A percentile compares a stretch with the other conserved stretches of the same genome.
Conservation (phyloP, 1,284 basidiomycete genomes). For the Amylostereum chailletii region DNA sequence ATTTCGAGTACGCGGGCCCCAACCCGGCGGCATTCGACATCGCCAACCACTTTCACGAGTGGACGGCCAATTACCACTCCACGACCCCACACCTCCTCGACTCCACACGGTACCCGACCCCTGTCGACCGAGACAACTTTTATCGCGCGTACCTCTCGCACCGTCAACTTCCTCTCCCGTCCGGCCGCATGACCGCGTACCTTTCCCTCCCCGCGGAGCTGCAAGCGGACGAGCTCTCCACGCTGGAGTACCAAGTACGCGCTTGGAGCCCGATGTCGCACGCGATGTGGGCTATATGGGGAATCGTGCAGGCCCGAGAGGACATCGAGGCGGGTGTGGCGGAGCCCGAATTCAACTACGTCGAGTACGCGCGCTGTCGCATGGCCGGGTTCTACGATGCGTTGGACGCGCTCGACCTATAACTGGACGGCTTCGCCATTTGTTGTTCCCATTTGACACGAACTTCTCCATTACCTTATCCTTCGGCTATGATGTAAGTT, state of each 20-base stretch:
- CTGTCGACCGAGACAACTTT: slow-evolving; percentile 71
- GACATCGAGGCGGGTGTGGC: slow-evolving; percentile 53
- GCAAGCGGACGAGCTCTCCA: slow-evolving; percentile 29
- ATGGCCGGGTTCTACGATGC: slow-evolving; percentile 55
- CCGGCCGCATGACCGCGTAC: slow-evolving; percentile 14
- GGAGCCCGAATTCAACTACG: slow-evolving; percentile 71
- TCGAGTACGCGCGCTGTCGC: slow-evolving; percentile 61
- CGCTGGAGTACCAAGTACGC: slow-evolving; percentile 69
- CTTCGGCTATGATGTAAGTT: background rate
- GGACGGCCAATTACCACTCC: slow-evolving; percentile 85
- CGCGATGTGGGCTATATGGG: slow-evolving; percentile 90
- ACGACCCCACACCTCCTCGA: slow-evolving; percentile 68
- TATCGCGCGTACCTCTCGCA: slow-evolving; percentile 75
- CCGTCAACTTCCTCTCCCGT: slow-evolving; percentile 11
- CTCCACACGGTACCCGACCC: slow-evolving; percentile 63
- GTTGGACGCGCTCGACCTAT: slow-evolving; percentile 38
- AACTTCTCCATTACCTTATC: background rate
- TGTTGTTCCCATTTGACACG: too few species aligned
- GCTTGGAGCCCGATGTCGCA: slow-evolving; percentile 85
- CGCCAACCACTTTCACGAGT: slow-evolving; percentile 94
- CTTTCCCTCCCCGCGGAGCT: slow-evolving; percentile 22
- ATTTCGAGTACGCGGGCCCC: slow-evolving; percentile 89
- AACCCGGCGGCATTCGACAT: slow-evolving; percentile 91
- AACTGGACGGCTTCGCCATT: too few species aligned
- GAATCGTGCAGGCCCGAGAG: slow-evolving; percentile 82